These are phyloP conservation scores for Acanthamoeba royreba DNA, from an alignment of 208 protist species.

Conservation along the genomic window DNA sequence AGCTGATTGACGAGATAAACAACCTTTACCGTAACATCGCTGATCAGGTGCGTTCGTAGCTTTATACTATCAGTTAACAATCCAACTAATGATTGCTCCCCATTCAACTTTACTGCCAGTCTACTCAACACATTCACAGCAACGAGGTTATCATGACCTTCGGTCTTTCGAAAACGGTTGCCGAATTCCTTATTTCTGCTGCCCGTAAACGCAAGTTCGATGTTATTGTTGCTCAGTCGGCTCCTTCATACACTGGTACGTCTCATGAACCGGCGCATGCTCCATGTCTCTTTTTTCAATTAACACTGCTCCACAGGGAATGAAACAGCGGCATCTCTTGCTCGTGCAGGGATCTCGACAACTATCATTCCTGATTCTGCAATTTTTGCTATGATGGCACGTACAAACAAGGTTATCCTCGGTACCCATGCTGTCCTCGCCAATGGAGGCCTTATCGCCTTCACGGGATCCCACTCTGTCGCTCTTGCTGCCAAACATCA, in stretches of 20 bases:
- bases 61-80: no score
- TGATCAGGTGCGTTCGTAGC: conserved; percentile 54
- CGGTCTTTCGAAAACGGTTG: conserved; percentile 81
- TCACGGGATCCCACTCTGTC: conserved; percentile 89
- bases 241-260: conserved; percentile 73
- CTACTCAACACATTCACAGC: conserved; percentile 80
- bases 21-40: conserved; percentile 65
- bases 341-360: conserved; percentile 80
- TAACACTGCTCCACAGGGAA: no score
- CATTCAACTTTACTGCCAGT: no score
- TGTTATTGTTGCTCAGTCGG: conserved; percentile 92
- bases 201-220: conserved; percentile 84
- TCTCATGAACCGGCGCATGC: no score
- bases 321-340: conserved; percentile 83
- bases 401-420: conserved; percentile 96
- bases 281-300: background rate
- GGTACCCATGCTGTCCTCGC: conserved; percentile 91
- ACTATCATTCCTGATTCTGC: conserved; percentile 92
- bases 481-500: conserved; percentile 93
- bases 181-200: conserved; percentile 77
- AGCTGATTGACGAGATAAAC: conserved; percentile 80
- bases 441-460: conserved; percentile 94
- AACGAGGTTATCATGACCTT: conserved; percentile 86
- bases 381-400: conserved; percentile 96
- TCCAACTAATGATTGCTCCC: no score